A percentile compares a stretch with the other conserved stretches of the same genome.
phyloP scores from a whole-genome alignment of 2,329 filamentous ascomycete genomes.

The Curvularia sp. region DNA sequence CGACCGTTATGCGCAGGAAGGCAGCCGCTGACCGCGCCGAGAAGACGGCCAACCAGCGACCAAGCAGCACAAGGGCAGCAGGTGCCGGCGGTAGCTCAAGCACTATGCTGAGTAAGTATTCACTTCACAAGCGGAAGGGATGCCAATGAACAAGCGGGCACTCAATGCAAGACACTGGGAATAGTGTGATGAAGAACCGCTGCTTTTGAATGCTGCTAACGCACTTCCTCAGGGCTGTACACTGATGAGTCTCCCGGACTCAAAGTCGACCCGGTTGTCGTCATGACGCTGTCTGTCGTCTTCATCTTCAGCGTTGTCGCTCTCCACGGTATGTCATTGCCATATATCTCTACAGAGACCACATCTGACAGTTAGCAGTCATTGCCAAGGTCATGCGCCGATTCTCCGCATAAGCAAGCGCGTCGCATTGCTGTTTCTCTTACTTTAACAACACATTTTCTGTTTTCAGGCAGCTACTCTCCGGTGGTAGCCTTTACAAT shows the following conservation, averaged over 20 bases:
- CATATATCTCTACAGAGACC: background rate
- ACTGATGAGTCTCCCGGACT: slow-evolving; percentile 97
- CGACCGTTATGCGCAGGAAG: slow-evolving; percentile 92
- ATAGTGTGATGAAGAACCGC: background rate
- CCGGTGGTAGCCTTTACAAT: slow-evolving; percentile 25
- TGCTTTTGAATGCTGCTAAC: slow-evolving; percentile 23
- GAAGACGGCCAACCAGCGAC: slow-evolving; percentile 91
- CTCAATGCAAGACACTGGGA: background rate
- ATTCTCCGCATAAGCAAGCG: slow-evolving; percentile 66
- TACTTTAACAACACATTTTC: slow-evolving; percentile 20
- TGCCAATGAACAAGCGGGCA: background rate
- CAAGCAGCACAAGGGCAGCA: slow-evolving; percentile 88
- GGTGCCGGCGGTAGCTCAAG: slow-evolving; percentile 95
- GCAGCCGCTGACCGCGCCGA: slow-evolving; percentile 97
- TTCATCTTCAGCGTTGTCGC: slow-evolving; percentile 99
- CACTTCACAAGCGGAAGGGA: background rate
- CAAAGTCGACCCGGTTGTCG: slow-evolving; percentile 97
- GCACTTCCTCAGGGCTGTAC: slow-evolving; percentile 75
- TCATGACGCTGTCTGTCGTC: slow-evolving; percentile 92
- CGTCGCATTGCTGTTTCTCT: slow-evolving; percentile 4
- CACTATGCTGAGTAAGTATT: slow-evolving; percentile 90
- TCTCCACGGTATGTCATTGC: slow-evolving; percentile 79
- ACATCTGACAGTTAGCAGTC: slow-evolving; percentile 62
- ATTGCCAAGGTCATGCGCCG: slow-evolving; percentile 94
- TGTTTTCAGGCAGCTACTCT: slow-evolving; percentile 29